Conservation (phyloP, 345 rosid genomes). For the Carallia brachiata region DNA sequence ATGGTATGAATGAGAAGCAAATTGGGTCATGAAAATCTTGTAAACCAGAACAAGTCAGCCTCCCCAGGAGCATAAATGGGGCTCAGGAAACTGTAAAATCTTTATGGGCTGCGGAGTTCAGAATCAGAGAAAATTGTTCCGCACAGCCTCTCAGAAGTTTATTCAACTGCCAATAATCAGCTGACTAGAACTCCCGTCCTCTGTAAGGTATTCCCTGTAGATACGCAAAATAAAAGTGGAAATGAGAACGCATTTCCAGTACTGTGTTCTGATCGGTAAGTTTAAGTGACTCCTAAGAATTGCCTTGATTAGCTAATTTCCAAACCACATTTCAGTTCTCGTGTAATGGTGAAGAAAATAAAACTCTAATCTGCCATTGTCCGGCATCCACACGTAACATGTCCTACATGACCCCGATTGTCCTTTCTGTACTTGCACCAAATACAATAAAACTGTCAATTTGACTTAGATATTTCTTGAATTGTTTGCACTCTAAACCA, state of each 20-base stretch:
- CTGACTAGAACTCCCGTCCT: slow-evolving; percentile 51
- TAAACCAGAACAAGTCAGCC: slow-evolving; percentile 22
- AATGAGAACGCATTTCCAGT: not conserved
- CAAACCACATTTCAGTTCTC: no score
- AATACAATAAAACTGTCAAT: no score
- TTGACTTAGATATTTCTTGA: no score
- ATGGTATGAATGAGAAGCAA: slow-evolving; percentile 16
- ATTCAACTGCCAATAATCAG: slow-evolving; percentile 21
- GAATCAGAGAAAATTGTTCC: slow-evolving; percentile 16
- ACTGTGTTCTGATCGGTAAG: no score
- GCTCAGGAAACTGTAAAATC: not conserved
- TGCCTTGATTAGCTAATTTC: no score
- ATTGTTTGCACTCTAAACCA: no score
- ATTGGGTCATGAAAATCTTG: slow-evolving; percentile 15
- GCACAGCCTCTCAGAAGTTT: slow-evolving; percentile 15
- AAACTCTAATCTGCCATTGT: no score
- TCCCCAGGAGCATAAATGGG: not conserved
- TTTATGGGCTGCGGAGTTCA: slow-evolving; percentile 4
- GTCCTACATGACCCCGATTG: no score
- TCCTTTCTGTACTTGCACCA: no score
- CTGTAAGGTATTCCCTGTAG: slow-evolving; percentile 66
- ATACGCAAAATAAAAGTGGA: not conserved
- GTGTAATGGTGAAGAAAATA: no score
- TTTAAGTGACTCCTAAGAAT: no score
- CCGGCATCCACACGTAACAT: no score